Conservation (phyloP, 2,329 filamentous ascomycete genomes). For the Epichloe gansuensis region DNA sequence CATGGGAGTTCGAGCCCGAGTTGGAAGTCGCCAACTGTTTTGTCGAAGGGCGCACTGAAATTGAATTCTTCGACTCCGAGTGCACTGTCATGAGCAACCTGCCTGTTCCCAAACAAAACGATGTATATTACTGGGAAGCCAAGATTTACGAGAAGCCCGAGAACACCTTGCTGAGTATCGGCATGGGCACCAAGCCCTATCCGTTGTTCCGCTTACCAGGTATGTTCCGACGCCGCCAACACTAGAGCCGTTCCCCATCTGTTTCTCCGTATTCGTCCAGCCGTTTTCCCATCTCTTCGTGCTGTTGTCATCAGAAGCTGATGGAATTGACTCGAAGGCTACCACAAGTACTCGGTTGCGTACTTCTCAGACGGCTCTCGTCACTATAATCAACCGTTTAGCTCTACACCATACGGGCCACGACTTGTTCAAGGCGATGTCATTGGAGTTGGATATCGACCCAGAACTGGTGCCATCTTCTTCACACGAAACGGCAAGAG, state of each 20-base stretch:
- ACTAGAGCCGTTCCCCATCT: not conserved
- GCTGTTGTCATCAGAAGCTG: too few species aligned
- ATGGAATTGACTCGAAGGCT: constrained; percentile 37
- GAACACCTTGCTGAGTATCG: constrained; percentile 73
- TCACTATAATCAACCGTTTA: constrained; percentile 88
- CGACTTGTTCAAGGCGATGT: constrained; percentile 87
- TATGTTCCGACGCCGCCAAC: constrained; percentile 30
- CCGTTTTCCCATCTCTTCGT: too few species aligned
- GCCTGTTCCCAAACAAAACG: constrained; percentile 95
- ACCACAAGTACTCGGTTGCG: constrained; percentile 83
- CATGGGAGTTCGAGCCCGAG: constrained; percentile 99
- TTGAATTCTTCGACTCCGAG: constrained; percentile 97
- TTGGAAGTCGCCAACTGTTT: constrained; percentile 98
- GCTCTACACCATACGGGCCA: constrained; percentile 66
- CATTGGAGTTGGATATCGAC: constrained; percentile 87
- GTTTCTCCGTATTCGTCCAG: not conserved
- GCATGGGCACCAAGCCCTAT: constrained; percentile 94
- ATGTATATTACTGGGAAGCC: constrained; percentile 98
- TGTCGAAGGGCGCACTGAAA: constrained; percentile 89
- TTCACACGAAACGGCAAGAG: constrained; percentile 98
- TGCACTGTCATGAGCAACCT: constrained; percentile 96
- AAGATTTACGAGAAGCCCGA: constrained; percentile 98
- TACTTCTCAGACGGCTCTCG: constrained; percentile 82
- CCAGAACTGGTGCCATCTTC: constrained; percentile 88
- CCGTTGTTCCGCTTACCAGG: constrained; percentile 88